Percentiles rank a stretch among this genome's conserved stretches.
Conservation (phyloP, 176 grass and related monocot genomes). For the Oryza coarctata region DNA sequence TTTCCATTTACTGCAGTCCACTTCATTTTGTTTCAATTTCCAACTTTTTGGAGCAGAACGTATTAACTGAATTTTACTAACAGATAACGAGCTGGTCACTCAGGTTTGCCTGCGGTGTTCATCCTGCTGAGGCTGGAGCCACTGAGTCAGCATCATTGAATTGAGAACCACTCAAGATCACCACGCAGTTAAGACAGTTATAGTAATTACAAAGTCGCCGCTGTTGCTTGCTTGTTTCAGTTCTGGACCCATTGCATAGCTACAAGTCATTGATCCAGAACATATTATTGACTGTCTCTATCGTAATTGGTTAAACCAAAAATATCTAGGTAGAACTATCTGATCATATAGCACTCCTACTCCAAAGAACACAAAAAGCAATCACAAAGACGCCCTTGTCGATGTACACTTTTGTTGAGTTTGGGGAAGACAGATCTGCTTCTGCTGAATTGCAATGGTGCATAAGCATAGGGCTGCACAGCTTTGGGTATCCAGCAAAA, state of each 20-base stretch:
- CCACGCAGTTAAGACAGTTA: not conserved
- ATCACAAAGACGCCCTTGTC: conserved; percentile 9
- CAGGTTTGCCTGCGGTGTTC: not conserved
- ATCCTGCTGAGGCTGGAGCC: not conserved
- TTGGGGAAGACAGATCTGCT: not conserved
- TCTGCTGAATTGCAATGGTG: not conserved
- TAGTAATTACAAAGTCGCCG: too few species aligned
- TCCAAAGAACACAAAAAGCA: conserved; percentile 34
- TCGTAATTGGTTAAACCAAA: not conserved
- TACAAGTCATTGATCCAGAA: too few species aligned
- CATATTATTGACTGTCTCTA: not conserved
- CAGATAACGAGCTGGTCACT: too few species aligned
- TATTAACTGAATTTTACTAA: too few species aligned
- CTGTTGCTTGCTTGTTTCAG: too few species aligned
- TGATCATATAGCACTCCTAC: conserved; percentile 41
- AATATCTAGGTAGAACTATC: not conserved
- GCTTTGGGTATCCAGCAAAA: conserved; percentile 39
- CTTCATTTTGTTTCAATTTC: too few species aligned
- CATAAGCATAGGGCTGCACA: conserved; percentile 34
- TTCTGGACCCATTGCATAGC: too few species aligned
- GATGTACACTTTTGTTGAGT: not conserved
- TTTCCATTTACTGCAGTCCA: too few species aligned
- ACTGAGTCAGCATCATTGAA: too few species aligned
- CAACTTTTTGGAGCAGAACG: too few species aligned
- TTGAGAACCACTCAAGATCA: not conserved